Evolutionary conservation across 1,284 basidiomycete genomes (phyloP).

Genomic region (Apiotrichum veenhuisii): DNA sequence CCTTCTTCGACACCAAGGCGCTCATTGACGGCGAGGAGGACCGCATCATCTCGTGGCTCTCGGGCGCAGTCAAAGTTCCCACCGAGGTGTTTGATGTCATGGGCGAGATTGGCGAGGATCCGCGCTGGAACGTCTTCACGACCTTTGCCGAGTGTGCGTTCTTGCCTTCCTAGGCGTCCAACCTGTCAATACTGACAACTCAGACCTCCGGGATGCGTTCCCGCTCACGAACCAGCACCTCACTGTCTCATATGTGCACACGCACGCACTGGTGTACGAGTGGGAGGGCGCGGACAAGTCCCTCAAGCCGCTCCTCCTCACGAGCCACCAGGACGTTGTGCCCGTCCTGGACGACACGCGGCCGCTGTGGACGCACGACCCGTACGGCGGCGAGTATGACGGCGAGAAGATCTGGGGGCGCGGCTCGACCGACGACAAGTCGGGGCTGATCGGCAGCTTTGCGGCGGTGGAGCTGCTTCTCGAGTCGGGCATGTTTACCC

Average conservation of each 20-base stretch:
- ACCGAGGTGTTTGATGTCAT: conserved; percentile 50
- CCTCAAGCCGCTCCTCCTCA: conserved; percentile 64
- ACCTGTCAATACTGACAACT: background rate
- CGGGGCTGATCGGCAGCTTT: conserved; percentile 59
- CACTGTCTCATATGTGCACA: conserved; percentile 59
- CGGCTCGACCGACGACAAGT: conserved; percentile 62
- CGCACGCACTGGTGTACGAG: conserved; percentile 62
- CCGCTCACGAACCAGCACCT: conserved; percentile 54
- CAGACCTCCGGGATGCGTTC: conserved; percentile 45
- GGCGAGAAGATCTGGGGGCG: conserved; percentile 61
- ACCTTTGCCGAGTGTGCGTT: conserved; percentile 45
- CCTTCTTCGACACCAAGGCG: conserved; percentile 20
- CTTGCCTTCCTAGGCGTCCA: no score
- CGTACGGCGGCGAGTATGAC: conserved; percentile 64
- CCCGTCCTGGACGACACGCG: conserved; percentile 58
- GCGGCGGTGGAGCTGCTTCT: conserved; percentile 58
- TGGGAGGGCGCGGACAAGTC: conserved; percentile 59
- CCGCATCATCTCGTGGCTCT: conserved; percentile 35
- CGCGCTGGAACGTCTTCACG: conserved; percentile 47
- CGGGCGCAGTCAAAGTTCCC: conserved; percentile 40
- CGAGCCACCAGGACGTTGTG: conserved; percentile 65
- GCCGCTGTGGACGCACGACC: conserved; percentile 59
- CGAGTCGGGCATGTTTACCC: conserved; percentile 54
- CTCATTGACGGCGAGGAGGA: conserved; percentile 29
- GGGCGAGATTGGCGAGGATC: conserved; percentile 46